Conservation (phyloP, 106 monocot species). For the Allium fistulosum region DNA sequence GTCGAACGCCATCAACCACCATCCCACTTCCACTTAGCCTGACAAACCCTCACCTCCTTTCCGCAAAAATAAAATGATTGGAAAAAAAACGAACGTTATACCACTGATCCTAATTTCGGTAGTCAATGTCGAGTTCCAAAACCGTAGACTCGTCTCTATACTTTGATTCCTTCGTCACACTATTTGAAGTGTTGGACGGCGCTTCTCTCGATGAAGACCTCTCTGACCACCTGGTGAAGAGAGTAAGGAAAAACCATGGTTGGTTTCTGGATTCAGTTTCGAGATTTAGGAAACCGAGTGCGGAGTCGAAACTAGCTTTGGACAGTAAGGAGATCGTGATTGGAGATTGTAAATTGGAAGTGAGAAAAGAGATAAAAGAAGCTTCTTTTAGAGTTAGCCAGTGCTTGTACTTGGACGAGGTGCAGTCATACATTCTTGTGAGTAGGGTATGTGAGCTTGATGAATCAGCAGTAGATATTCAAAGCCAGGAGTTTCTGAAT, state of each 20-base stretch:
- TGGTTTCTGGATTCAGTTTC: slow-evolving; percentile 66
- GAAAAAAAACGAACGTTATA: too few relatives aligned
- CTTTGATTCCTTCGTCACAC: slow-evolving; percentile 79
- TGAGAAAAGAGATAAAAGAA: slow-evolving; percentile 56
- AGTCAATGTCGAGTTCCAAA: slow-evolving; percentile 7
- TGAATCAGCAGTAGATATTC: slow-evolving; percentile 15
- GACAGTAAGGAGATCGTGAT: slow-evolving; percentile 43
- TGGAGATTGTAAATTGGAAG: slow-evolving; percentile 29
- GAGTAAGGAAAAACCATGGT: slow-evolving; percentile 43
- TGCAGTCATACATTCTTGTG: slow-evolving; percentile 88
- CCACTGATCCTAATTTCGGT: too few relatives aligned
- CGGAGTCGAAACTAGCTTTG: slow-evolving; percentile 47
- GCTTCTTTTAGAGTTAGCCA: slow-evolving; percentile 51
- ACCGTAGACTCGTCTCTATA: slow-evolving; percentile 49
- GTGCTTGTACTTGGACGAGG: slow-evolving; percentile 75
- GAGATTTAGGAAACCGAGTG: slow-evolving; percentile 51
- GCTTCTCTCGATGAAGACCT: slow-evolving; percentile 32
- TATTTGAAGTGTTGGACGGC: slow-evolving; percentile 65
- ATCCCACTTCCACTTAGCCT: too few relatives aligned
- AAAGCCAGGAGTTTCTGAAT: slow-evolving; percentile 37
- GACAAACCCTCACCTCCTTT: too few relatives aligned
- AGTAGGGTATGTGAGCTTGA: slow-evolving; percentile 18
- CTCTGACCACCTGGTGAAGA: slow-evolving; percentile 38
- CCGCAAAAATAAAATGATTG: too few relatives aligned
- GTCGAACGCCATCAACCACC: too few relatives aligned